Evolutionary conservation across 2,329 filamentous ascomycete species (phyloP).

Genomic region (Pseudogymnoascus sp.): DNA sequence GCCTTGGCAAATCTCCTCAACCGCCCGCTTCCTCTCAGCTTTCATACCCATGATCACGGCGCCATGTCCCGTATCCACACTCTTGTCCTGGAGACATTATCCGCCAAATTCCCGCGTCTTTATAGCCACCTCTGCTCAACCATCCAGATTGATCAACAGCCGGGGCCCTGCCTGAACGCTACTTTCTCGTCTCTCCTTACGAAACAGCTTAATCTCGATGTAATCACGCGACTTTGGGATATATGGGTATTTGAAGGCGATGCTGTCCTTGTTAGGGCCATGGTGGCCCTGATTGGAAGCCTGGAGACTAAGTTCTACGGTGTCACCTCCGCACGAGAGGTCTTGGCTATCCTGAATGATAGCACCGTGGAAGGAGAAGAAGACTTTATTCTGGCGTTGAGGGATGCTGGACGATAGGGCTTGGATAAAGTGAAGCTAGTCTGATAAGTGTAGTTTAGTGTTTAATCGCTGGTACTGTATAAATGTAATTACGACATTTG

Average conservation of each 20-base stretch:
- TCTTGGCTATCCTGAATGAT: background rate
- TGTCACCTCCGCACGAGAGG: slow-evolving; percentile 15
- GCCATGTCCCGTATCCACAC: slow-evolving; percentile 62
- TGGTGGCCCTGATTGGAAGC: slow-evolving; percentile 53
- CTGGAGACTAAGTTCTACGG: slow-evolving; percentile 45
- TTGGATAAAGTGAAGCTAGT: background rate
- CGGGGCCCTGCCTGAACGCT: slow-evolving; percentile 47
- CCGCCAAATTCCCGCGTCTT: slow-evolving; percentile 55
- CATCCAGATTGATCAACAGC: slow-evolving; percentile 30
- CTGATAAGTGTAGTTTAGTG: slow-evolving; percentile 6
- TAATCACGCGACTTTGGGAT: slow-evolving; percentile 69
- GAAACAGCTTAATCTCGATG: slow-evolving; percentile 54
- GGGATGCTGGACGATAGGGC: slow-evolving; percentile 6
- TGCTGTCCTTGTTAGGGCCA: slow-evolving; percentile 59
- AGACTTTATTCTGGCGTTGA: background rate
- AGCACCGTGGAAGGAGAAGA: background rate
- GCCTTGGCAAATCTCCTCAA: slow-evolving; percentile 71
- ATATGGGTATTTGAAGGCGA: slow-evolving; percentile 79
- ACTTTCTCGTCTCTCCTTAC: slow-evolving; percentile 61
- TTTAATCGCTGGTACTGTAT: slow-evolving; percentile 9
- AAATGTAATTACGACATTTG: slow-evolving; percentile 1
- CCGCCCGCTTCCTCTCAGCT: slow-evolving; percentile 64
- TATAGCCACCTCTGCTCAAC: slow-evolving; percentile 47
- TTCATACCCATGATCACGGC: slow-evolving; percentile 61
- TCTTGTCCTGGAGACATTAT: slow-evolving; percentile 58